A percentile compares a stretch with the other conserved stretches of the same genome.
phyloP scores from a whole-genome alignment of 1,139 yeast species.

The Kodamaea sp. region DNA sequence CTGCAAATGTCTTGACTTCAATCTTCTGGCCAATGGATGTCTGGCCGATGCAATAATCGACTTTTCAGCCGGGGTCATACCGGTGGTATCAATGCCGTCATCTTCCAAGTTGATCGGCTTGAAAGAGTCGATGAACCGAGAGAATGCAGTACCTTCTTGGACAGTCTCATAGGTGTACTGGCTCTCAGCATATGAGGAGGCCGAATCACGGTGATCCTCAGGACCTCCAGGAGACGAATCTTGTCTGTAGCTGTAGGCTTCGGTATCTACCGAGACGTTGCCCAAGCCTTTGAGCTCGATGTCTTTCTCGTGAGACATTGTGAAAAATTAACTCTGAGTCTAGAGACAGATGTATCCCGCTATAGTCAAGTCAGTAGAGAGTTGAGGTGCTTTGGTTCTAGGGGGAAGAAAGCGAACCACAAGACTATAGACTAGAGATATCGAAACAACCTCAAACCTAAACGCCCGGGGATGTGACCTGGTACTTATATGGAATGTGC shows the following conservation, averaged over 20 bases:
- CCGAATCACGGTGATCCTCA: constrained; percentile 3
- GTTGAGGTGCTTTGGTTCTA: no score
- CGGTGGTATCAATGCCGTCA: constrained; percentile 36
- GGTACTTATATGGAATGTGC: no score
- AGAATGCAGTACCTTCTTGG: constrained; percentile 17
- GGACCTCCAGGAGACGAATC: constrained; percentile 8
- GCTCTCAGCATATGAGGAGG: constrained; percentile 12
- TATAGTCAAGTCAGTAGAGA: no score
- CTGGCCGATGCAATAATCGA: constrained; percentile 33
- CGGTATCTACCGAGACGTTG: constrained; percentile 12
- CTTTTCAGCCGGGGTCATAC: constrained; percentile 33
- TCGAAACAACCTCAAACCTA: no score
- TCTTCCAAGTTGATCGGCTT: constrained; percentile 43
- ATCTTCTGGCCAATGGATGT: constrained; percentile 26
- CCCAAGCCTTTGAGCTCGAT: constrained; percentile 21
- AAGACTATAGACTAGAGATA: no score
- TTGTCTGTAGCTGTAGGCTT: constrained; percentile 15
- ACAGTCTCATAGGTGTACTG: constrained; percentile 17
- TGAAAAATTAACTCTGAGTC: no score
- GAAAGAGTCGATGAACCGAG: constrained; percentile 37
- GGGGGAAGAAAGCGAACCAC: no score
- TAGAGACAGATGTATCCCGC: no score
- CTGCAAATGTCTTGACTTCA: constrained; percentile 30
- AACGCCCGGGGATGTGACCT: no score
- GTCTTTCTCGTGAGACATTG: constrained; percentile 17